Conservation (phyloP, 2,329 filamentous ascomycete species). For the Fusarium nodosum region DNA sequence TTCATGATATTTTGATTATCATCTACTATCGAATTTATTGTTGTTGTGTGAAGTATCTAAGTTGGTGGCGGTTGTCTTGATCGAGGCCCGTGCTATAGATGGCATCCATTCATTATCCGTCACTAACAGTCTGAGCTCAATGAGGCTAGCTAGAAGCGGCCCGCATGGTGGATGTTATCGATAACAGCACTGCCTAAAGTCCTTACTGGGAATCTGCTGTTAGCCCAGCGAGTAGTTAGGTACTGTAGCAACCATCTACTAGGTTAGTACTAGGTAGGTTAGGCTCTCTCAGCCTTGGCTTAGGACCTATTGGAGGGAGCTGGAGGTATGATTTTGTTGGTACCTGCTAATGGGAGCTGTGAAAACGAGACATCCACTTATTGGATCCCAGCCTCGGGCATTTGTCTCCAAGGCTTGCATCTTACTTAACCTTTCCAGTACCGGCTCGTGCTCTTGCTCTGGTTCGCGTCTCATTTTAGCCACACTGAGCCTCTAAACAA, state of each 20-base stretch:
- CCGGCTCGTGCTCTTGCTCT: conserved; percentile 11
- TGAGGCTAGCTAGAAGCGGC: conserved; percentile 25
- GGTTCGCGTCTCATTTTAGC: conserved; percentile 31
- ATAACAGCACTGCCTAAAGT: conserved; percentile 20
- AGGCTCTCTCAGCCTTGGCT: conserved; percentile 33
- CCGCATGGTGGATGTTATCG: conserved; percentile 27
- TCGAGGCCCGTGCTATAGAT: conserved; percentile 8
- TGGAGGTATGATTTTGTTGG: conserved; percentile 14
- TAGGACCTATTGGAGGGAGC: background rate
- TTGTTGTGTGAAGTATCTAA: conserved; percentile 9
- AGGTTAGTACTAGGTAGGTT: too few species aligned
- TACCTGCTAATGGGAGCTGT: background rate
- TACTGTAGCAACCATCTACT: conserved; percentile 10
- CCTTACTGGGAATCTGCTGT: background rate
- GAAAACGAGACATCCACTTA: background rate
- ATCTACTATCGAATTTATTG: background rate
- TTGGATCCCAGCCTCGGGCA: conserved; percentile 3
- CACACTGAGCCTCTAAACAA: conserved; percentile 14
- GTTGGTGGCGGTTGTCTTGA: conserved; percentile 9
- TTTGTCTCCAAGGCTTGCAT: conserved; percentile 7
- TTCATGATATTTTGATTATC: background rate
- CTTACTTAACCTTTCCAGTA: conserved; percentile 26
- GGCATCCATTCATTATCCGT: background rate
- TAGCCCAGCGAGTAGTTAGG: background rate
- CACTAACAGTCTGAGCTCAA: conserved; percentile 5